Evolutionary conservation across 352 stramenopile species (phyloP), one percentile per base, ranked within the genome.

Genomic region (Globisporangium spiculum): DNA sequence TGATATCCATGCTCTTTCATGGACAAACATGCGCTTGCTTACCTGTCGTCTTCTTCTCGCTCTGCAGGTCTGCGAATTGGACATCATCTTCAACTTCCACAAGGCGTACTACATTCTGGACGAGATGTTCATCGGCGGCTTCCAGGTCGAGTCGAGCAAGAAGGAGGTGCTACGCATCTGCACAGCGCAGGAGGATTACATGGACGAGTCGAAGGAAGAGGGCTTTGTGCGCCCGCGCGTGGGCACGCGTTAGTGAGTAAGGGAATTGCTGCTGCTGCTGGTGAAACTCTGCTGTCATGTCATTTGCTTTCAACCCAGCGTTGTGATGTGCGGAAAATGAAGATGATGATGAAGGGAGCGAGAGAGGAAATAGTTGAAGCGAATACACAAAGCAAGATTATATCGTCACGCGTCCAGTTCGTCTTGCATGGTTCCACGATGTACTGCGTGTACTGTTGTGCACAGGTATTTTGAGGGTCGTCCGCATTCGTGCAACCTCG

Each of bases 1-100:
- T 8, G 41, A 4, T 8, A 48, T 48, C 16, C 41, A 48, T 48
- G 14, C 16, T 20, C 41, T 48, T n/a, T 48, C 16, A 8, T 48
- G 41, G 30, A 16, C 22, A 20, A 27, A 27, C 14, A 18, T 2
- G 6, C 10, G 32, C 12, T 54, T 71, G 46, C n/a, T 84, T 76
- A 32, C 70, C 87, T 4, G 74, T 80, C 64, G 88, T 87, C 73
- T 73, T 87, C 26, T 86, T 89, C 72, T 78, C 26, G 4, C n/a
- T 60, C 7, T 34, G 10, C 59, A 93, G 89, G 90, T 92, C 63
- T 97, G 89, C 63, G 91, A 98, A 75, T 77, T 98, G 55, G 92
- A 99, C 77, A 99, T 99, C 80, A 99, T 99, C 63, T 99, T 99
- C 84, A 99, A 99, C 84, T 99, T 99, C 81, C 97, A 99, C 85